Evolutionary conservation across 768 basidiomycete genomes (phyloP).

Genomic region (Tremella fuciformis): DNA sequence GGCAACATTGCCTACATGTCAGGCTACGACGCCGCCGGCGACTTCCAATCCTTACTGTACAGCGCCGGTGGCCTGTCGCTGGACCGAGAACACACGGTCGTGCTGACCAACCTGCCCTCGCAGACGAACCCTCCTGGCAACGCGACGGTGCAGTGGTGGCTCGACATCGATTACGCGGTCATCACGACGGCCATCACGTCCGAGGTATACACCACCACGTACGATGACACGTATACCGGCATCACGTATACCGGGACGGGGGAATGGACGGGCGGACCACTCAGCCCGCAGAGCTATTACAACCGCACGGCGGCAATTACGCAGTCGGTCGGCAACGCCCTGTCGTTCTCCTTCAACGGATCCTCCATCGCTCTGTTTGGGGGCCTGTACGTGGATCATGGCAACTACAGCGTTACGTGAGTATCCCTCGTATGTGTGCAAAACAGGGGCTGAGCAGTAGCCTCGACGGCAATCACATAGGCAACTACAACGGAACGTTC

Average conservation of each 20-base stretch:
- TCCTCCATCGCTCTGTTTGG: conserved; percentile 26
- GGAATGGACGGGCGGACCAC: background rate
- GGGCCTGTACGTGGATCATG: conserved; percentile 18
- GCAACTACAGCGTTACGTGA: conserved; percentile 27
- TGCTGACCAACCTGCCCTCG: conserved; percentile 15
- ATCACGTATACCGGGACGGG: conserved; percentile 20
- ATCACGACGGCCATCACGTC: conserved; percentile 13
- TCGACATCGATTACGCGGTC: conserved; percentile 36
- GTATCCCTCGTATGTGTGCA: conserved; percentile 2
- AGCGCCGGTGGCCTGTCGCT: conserved; percentile 11
- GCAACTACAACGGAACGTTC: background rate
- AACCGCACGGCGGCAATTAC: conserved; percentile 15
- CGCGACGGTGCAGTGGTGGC: conserved; percentile 18
- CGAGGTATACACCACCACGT: conserved; percentile 22
- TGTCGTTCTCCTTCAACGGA: conserved; percentile 20
- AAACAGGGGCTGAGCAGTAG: background rate
- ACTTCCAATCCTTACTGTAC: conserved; percentile 15
- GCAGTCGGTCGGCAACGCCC: conserved; percentile 3
- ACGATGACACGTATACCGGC: conserved; percentile 24
- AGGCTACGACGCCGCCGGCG: background rate
- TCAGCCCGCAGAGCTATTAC: background rate
- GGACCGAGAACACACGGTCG: conserved; percentile 24
- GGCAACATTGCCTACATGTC: conserved; percentile 1
- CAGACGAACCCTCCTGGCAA: conserved; percentile 18
- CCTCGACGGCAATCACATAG: background rate